phyloP scores from a whole-genome alignment of 2,329 filamentous ascomycete genomes.

The Podosphaera fusca region DNA sequence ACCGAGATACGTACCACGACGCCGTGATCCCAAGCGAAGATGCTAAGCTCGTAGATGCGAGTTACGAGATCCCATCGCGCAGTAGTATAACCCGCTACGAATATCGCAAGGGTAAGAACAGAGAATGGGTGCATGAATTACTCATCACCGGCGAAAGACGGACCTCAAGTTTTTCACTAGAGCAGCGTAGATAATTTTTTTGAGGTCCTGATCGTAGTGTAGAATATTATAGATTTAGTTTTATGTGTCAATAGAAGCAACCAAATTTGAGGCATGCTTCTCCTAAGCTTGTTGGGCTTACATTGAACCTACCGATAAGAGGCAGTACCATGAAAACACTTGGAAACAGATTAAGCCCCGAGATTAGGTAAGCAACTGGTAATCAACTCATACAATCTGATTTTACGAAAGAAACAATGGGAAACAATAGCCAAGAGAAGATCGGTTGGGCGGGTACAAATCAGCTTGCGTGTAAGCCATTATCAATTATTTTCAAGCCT shows the following conservation, averaged over 20 bases:
- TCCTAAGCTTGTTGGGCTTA: not conserved
- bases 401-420: too few relatives aligned
- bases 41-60: slow-evolving; percentile 82
- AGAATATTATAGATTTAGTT: not conserved
- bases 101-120: slow-evolving; percentile 84
- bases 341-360: not conserved
- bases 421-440: too few relatives aligned
- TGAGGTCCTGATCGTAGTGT: not conserved
- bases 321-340: not conserved
- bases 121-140: slow-evolving; percentile 85
- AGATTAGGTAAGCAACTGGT: not conserved
- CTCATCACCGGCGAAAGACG: not conserved
- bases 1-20: slow-evolving; percentile 47
- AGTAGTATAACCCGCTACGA: slow-evolving; percentile 98
- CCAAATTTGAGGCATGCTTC: not conserved
- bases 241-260: not conserved
- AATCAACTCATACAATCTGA: too few relatives aligned
- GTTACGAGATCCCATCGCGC: slow-evolving; percentile 97
- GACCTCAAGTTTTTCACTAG: not conserved
- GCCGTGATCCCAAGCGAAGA: slow-evolving; percentile 97
- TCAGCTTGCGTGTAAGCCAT: too few relatives aligned
- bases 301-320: not conserved
- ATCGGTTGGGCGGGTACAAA: too few relatives aligned
- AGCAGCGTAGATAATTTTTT: not conserved
- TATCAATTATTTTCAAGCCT: not conserved